Evolutionary conservation across 352 stramenopile genomes (phyloP), one percentile per base, ranked within the genome.

Genomic region (Aphanomyces stellatus): DNA sequence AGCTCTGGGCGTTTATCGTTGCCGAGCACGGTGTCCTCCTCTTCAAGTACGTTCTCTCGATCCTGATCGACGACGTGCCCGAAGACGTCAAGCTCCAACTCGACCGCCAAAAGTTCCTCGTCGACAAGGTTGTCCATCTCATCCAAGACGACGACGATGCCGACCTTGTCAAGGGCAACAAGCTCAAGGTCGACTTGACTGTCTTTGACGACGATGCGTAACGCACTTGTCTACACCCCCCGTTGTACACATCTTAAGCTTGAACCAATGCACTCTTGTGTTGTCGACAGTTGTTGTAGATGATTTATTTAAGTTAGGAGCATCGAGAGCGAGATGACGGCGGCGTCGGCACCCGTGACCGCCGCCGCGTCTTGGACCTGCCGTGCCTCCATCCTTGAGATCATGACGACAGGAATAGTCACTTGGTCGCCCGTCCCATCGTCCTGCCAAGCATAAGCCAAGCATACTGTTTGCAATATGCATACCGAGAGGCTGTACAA

Each of bases 161-260:
- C 43, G 53, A 61, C 42, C 69, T 91, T 24, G 69, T 75, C 34
- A 87, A 88, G 71, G 82, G 82, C 59, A 91, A 91, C 74, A 80
- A 91, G 69, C 76, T 91, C 64, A 81, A 81, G 56, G 79, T 89
- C 25, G 82, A 91, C 57, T 78, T 91, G 61, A 91, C 80, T 8
- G 79, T 91, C 6, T 91, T 88, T 67, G 80, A 88, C 51, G 77
- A 91, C 51, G 82, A 91, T 53, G 74, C 80, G 24, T 87, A 76
- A 57, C 41, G n/a, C 27, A 48, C 8, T 28, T 19, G 70, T 40
- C 43, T 69, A 7, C 40, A 37, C 22, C 37, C 13, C 13, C n/a
- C 37, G 13, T 22, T 53, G 17, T 8, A 28, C 25, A 53, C 10
- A 53, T 53, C 19, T 53, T 53, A 28, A 8, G 17, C 37, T 43